Base-by-base conservation (phyloP, 2,329 filamentous ascomycete genomes). In the Exophiala bonariae region DNA sequence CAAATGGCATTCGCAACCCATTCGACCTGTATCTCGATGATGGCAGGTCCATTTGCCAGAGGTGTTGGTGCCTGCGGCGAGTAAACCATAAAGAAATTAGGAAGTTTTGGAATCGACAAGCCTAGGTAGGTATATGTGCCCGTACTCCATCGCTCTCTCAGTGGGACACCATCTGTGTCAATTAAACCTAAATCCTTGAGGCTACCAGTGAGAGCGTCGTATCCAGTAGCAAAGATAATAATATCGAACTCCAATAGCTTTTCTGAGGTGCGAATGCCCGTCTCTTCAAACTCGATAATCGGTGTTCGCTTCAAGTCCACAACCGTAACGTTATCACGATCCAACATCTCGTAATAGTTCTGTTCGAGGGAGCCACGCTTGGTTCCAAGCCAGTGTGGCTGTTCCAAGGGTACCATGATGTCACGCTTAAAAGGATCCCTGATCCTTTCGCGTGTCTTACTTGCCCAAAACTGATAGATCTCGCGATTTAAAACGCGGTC, bases 31-130 rank as follows among this genome's bases (percentile, higher is more conserved):
- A 78, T 55, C 52, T 81, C 77, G 8, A 76, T 71, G 1, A 67
- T 71, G 0, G 74, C 71, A 0, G 81, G 80, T 0, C 78, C 80
- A 53, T 82, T 83, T 58, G 68, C 62, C 3, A 82, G 63, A 0
- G 77, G 69, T 0, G 77, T 81, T 0, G 79, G 79, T 0, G 67
- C 75, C 13, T 82, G 79, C 1, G 72, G 66, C 0, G 79, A 78
- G 56, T 81, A 81, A 41, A 76, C 54, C 44, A 70, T 70, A 61
- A 77, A 76, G 65, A 76, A 66, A 35, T 78, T 78, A 0, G 73
- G 71, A 47, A 71, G 73, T 3, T 63, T 61, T 16, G 62, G 50
- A 8, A 66, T 61, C 0, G 63, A 63, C 18, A 70, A 60, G 1
- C 73, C 74, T 1, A 76, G 51, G 42, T 67, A 71, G 0, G 68